phyloP scores from a whole-genome alignment of 139 green algal genomes.

The Volvox reticuliferus region DNA sequence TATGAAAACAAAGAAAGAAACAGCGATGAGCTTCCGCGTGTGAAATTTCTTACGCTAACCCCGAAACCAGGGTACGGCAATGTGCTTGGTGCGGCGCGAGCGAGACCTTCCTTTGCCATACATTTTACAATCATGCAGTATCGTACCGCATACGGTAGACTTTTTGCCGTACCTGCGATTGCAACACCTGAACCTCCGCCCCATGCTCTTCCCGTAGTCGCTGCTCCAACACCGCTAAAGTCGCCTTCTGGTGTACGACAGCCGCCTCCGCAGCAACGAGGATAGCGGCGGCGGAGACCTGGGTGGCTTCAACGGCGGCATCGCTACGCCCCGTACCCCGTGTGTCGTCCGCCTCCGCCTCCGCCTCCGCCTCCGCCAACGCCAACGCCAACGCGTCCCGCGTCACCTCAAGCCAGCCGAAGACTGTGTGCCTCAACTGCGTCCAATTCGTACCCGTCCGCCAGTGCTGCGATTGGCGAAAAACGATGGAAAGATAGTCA shows the following conservation, averaged over 20 bases:
- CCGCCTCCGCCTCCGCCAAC: slow-evolving; percentile 5
- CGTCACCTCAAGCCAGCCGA: not conserved
- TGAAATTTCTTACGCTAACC: too few relatives aligned
- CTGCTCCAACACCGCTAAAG: not conserved
- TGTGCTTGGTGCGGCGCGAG: not conserved
- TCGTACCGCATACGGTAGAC: not conserved
- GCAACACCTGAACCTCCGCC: slow-evolving; percentile 11
- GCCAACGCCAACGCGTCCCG: not conserved
- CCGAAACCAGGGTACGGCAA: too few relatives aligned
- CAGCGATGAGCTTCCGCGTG: too few relatives aligned
- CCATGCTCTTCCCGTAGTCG: not conserved
- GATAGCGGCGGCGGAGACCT: not conserved
- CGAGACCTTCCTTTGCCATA: not conserved
- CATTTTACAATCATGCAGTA: too few relatives aligned
- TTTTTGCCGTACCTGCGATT: not conserved
- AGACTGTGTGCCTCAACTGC: slow-evolving; percentile 1
- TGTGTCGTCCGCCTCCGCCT: not conserved
- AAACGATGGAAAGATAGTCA: too few relatives aligned
- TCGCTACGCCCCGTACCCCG: not conserved
- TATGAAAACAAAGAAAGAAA: too few relatives aligned
- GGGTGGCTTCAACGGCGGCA: not conserved
- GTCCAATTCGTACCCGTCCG: too few relatives aligned
- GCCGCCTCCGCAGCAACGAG: not conserved
- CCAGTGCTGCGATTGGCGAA: too few relatives aligned
- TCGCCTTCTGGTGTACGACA: not conserved